Conservation (phyloP, 1,284 basidiomycete genomes). For the Volvariella surrecta region DNA sequence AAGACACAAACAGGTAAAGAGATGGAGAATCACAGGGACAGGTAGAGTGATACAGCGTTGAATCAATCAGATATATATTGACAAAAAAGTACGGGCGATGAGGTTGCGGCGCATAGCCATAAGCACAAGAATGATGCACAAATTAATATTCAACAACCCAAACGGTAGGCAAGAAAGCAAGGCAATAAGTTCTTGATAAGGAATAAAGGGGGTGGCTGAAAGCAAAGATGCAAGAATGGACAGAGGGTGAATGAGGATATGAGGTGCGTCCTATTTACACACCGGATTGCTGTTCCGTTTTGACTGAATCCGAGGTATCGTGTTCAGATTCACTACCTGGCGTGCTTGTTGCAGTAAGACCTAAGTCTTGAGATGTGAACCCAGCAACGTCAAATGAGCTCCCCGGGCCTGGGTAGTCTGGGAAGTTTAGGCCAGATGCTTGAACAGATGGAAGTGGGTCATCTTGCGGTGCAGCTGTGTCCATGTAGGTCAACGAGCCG, state of each 20-base stretch:
- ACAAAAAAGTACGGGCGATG: slow-evolving; percentile 6
- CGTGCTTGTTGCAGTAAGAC: slow-evolving; percentile 43
- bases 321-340: slow-evolving; percentile 48
- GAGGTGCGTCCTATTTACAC: slow-evolving; percentile 12
- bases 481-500: slow-evolving; percentile 66
- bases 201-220: background rate
- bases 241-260: background rate
- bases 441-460: slow-evolving; percentile 48
- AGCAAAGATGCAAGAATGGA: slow-evolving; percentile 8
- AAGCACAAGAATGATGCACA: slow-evolving; percentile 7
- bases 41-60: slow-evolving; percentile 2
- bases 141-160: slow-evolving; percentile 8
- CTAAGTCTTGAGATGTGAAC: slow-evolving; percentile 58
- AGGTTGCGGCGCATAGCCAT: background rate
- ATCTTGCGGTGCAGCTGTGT: slow-evolving; percentile 53
- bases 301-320: slow-evolving; percentile 30
- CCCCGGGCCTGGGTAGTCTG: slow-evolving; percentile 52
- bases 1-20: slow-evolving; percentile 8
- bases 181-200: slow-evolving; percentile 1
- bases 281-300: slow-evolving; percentile 29
- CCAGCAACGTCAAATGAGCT: slow-evolving; percentile 59
- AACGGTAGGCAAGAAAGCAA: slow-evolving; percentile 3
- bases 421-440: slow-evolving; percentile 50
- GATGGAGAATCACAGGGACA: slow-evolving; percentile 12
- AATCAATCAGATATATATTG: slow-evolving; percentile 7